These are phyloP conservation scores for Solanum pennellii DNA, from an alignment of 257 asterid species.

Conservation along the genomic window DNA sequence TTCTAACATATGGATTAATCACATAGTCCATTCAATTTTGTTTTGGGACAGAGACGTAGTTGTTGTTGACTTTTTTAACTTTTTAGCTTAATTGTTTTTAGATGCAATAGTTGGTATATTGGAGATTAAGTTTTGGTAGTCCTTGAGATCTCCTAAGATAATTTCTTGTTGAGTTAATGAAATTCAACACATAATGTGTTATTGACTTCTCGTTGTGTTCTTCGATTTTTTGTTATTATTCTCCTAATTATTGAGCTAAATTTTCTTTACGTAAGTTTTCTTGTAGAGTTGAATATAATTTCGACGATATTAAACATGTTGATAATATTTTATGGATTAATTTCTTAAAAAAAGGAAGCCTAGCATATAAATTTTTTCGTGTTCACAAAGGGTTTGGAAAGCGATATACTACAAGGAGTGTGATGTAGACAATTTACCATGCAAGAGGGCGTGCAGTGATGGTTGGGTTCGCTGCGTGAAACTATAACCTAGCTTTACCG, in stretches of 20 bases:
- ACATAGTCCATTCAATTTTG: neutral
- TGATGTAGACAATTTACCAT: neutral
- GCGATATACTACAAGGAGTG: neutral
- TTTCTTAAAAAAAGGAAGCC: too few species aligned
- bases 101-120: neutral
- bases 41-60: neutral
- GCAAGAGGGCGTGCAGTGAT: rapidly evolving
- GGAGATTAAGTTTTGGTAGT: neutral
- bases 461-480: neutral
- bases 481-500: neutral
- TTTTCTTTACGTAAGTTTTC: neutral
- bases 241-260: neutral
- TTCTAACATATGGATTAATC: neutral
- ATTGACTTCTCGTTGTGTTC: neutral
- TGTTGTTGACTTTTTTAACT: neutral
- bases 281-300: neutral
- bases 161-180: neutral
- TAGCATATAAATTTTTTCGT: neutral
- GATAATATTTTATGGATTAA: neutral
- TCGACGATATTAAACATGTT: neutral
- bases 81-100: neutral
- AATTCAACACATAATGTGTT: neutral
- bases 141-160: neutral
- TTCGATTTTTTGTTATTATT: neutral
- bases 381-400: neutral